Percentiles rank a stretch among this genome's conserved stretches.
Conservation (phyloP, 257 asterid genomes). For the Handroanthus guayacan region DNA sequence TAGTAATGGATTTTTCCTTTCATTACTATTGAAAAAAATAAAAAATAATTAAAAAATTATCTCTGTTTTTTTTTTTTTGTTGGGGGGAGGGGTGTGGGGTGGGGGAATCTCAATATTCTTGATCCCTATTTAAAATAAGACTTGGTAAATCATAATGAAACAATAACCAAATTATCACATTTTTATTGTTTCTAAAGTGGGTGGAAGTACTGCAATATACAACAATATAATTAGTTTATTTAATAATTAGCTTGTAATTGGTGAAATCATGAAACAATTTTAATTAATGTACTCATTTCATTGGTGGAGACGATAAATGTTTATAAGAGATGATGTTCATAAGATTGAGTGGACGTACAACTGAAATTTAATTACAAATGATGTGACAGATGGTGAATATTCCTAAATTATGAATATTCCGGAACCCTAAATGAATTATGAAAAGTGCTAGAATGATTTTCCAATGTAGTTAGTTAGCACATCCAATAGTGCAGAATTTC, state of each 20-base stretch:
- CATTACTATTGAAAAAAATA: no score
- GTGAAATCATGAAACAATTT: neutral
- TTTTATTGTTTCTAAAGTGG: neutral
- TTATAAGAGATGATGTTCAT: conserved; percentile 2
- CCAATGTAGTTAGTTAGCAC: conserved; percentile 27
- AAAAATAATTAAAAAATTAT: no score
- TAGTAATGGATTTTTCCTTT: no score
- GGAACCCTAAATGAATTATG: conserved; percentile 5
- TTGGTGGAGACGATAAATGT: neutral
- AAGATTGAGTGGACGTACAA: neutral
- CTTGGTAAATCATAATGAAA: no score
- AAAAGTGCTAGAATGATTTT: conserved; percentile 29
- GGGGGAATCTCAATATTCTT: no score
- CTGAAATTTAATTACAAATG: conserved; percentile 1
- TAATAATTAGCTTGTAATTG: neutral
- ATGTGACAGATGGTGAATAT: conserved; percentile 32
- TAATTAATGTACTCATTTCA: neutral
- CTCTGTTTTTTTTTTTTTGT: no score
- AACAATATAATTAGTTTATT: neutral
- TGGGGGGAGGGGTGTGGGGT: no score
- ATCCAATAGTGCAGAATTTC: conserved; percentile 21
- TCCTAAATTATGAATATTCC: conserved; percentile 24
- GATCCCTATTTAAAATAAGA: no score
- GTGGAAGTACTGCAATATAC: no score
- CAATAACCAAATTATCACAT: no score